phyloP scores from a whole-genome alignment of 768 basidiomycete species.

The Termitomyces titanicus region DNA sequence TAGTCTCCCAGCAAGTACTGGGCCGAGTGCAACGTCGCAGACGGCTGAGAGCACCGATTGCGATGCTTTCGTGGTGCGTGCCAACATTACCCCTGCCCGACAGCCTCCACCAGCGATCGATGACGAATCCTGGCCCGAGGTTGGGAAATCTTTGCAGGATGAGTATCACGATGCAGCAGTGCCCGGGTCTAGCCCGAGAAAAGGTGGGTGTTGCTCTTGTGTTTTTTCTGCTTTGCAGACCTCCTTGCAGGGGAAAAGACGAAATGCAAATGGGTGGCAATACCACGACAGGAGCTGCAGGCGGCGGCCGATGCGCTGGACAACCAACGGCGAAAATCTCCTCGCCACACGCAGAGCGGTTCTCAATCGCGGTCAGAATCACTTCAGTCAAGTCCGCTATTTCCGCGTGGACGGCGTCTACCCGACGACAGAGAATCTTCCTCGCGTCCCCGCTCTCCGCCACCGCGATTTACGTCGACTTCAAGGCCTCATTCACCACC shows the following conservation, averaged over 20 bases:
- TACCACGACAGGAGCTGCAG: slow-evolving; percentile 53
- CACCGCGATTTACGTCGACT: neutral
- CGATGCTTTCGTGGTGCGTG: slow-evolving; percentile 45
- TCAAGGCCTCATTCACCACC: slow-evolving; percentile 2
- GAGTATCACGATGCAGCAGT: slow-evolving; percentile 9
- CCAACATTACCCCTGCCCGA: slow-evolving; percentile 17
- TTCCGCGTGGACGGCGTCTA: slow-evolving; percentile 37
- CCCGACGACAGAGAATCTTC: slow-evolving; percentile 28
- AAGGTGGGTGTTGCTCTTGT: slow-evolving; percentile 21
- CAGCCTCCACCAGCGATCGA: slow-evolving; percentile 24
- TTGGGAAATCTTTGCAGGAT: slow-evolving; percentile 28
- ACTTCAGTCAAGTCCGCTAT: slow-evolving; percentile 46
- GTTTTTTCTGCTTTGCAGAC: neutral
- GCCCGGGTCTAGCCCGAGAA: slow-evolving; percentile 14
- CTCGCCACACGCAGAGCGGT: slow-evolving; percentile 17
- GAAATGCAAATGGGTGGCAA: slow-evolving; percentile 63
- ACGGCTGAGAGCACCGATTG: slow-evolving; percentile 17
- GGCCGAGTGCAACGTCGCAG: slow-evolving; percentile 9
- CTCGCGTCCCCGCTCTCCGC: neutral
- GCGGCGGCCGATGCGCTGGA: slow-evolving; percentile 43
- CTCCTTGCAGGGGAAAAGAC: slow-evolving; percentile 44
- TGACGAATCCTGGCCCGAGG: slow-evolving; percentile 45
- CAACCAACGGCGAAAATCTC: slow-evolving; percentile 6
- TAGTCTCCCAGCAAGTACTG: slow-evolving; percentile 11
- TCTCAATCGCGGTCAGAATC: slow-evolving; percentile 45